Conservation (phyloP, 768 basidiomycete genomes). For the Terana coerulea region DNA sequence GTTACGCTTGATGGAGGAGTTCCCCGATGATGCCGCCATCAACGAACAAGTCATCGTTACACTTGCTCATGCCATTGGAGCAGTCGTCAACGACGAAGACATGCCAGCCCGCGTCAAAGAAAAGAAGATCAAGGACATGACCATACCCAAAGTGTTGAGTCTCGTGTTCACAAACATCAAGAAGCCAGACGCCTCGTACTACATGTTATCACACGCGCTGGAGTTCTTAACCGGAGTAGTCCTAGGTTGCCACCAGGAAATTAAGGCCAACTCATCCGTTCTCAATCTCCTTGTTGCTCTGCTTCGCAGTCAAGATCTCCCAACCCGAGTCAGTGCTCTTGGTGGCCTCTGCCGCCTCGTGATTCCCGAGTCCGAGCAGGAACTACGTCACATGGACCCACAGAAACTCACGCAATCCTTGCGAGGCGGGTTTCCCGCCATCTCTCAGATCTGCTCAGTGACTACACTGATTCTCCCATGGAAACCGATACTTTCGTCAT, state of each 20-base stretch:
- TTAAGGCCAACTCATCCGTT: constrained; percentile 39
- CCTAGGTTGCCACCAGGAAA: constrained; percentile 41
- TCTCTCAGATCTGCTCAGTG: constrained; percentile 41
- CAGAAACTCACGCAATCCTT: constrained; percentile 39
- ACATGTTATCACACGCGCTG: constrained; percentile 49
- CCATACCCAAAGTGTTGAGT: constrained; percentile 35
- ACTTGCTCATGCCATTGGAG: constrained; percentile 47
- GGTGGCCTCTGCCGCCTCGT: constrained; percentile 53
- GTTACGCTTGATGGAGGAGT: constrained; percentile 42
- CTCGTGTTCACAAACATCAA: constrained; percentile 39
- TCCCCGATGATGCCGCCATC: constrained; percentile 46
- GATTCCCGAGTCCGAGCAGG: constrained; percentile 37
- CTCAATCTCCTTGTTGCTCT: constrained; percentile 52
- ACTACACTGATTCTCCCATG: constrained; percentile 45
- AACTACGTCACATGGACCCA: constrained; percentile 47
- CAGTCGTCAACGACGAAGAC: constrained; percentile 40
- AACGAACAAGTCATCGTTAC: constrained; percentile 49
- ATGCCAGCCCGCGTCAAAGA: constrained; percentile 34
- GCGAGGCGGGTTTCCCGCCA: constrained; percentile 43
- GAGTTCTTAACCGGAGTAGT: constrained; percentile 42
- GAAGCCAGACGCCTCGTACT: constrained; percentile 38
- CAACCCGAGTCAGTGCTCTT: constrained; percentile 46
- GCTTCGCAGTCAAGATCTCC: constrained; percentile 52
- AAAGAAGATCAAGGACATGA: constrained; percentile 28
- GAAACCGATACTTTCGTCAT: constrained; percentile 40